Conservation (phyloP, 169 alveolate species). For the Eimeria tenella region DNA sequence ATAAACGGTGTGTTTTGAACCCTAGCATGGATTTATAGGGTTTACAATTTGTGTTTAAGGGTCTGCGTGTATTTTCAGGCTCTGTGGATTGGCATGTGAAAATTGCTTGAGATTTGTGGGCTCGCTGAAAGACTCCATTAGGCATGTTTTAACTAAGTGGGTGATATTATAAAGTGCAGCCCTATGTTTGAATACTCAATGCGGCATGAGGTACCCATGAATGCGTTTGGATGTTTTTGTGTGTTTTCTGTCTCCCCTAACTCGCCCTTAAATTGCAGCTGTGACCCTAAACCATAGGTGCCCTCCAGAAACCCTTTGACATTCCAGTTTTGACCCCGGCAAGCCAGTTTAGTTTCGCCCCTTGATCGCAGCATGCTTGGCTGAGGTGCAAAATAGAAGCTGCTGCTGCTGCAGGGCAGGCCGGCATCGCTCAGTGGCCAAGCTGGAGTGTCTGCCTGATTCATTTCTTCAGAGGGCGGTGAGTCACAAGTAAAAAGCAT, state of each 20-base stretch:
- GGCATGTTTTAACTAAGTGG: slow-evolving; percentile 29
- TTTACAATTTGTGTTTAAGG: neutral
- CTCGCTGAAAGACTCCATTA: slow-evolving; percentile 30
- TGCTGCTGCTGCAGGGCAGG: slow-evolving; percentile 16
- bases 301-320: no score
- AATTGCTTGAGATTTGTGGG: slow-evolving; percentile 66
- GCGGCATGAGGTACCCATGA: no score
- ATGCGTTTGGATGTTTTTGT: no score
- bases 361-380: no score
- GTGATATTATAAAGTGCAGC: neutral
- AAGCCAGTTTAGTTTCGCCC: no score
- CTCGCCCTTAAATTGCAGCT: no score
- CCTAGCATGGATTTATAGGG: neutral
- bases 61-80: neutral
- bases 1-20: neutral
- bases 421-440: neutral
- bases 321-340: no score
- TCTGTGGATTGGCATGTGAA: slow-evolving; percentile 44
- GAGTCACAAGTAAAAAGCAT: neutral
- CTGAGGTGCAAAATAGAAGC: neutral
- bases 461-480: neutral
- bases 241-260: no score
- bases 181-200: no score
- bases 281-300: no score
- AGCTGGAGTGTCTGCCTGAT: neutral